Evolutionary conservation across 768 basidiomycete species (phyloP).

Genomic region (Trametes meyenii): DNA sequence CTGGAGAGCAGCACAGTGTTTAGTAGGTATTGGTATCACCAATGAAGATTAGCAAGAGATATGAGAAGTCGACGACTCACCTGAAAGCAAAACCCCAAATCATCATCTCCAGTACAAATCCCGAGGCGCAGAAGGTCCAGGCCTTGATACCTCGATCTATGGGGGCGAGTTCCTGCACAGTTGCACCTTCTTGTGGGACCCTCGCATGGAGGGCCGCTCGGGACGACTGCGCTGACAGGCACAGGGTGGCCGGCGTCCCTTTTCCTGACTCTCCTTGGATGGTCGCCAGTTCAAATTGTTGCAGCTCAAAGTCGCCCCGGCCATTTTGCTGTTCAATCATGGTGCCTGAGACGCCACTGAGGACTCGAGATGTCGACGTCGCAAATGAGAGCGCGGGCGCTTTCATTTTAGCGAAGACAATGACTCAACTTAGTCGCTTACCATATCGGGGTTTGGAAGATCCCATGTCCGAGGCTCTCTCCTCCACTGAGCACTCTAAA

Average conservation of each 20-base stretch:
- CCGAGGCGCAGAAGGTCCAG: slow-evolving; percentile 26
- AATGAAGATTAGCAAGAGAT: neutral
- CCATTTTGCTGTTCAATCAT: neutral
- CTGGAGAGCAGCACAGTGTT: slow-evolving; percentile 2
- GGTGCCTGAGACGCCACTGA: neutral
- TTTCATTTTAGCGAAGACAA: neutral
- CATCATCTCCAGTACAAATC: slow-evolving; percentile 27
- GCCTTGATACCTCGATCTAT: slow-evolving; percentile 26
- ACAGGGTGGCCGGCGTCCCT: slow-evolving; percentile 2
- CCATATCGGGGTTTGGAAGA: neutral
- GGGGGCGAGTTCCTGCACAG: slow-evolving; percentile 25
- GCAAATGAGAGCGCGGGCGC: neutral
- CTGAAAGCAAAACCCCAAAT: slow-evolving; percentile 31
- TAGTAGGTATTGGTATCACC: neutral
- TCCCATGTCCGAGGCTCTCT: neutral
- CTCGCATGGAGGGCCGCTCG: slow-evolving; percentile 7
- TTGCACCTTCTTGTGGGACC: slow-evolving; percentile 13
- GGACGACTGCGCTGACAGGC: slow-evolving; percentile 14
- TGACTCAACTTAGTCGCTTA: slow-evolving; percentile 6
- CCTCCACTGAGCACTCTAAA: too few species aligned
- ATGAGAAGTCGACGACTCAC: slow-evolving; percentile 1
- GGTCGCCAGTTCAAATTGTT: neutral
- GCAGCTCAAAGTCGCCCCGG: neutral
- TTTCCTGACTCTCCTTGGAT: neutral
- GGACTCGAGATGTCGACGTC: neutral